phyloP scores from a whole-genome alignment of 345 rosid genomes.

The Eucalyptus lansdowneana region DNA sequence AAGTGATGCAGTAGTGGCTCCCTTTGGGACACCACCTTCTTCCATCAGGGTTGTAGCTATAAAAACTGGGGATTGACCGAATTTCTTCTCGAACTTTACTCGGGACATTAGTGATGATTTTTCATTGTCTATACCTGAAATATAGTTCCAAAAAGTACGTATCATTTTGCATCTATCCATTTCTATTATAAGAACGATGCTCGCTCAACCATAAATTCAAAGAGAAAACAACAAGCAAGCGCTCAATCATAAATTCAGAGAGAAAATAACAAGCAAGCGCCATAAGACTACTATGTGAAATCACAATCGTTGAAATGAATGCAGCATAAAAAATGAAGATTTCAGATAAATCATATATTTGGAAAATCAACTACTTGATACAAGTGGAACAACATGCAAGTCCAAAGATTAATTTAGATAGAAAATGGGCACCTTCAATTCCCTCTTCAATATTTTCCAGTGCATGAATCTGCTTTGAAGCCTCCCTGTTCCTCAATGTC shows the following conservation, averaged over 20 bases:
- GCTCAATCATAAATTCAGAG: background rate
- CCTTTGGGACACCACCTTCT: constrained; percentile 38
- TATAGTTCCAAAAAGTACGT: background rate
- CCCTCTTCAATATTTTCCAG: constrained; percentile 71
- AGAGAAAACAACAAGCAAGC: background rate
- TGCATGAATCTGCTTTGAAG: constrained; percentile 59
- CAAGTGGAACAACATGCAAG: background rate
- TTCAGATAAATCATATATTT: background rate
- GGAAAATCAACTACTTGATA: background rate
- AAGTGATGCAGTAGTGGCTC: constrained; percentile 37
- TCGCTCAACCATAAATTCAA: background rate
- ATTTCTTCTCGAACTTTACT: constrained; percentile 48
- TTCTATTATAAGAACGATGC: background rate
- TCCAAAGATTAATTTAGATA: background rate
- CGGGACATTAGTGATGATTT: constrained; percentile 29
- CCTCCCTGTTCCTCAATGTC: constrained; percentile 37
- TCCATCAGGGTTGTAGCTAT: constrained; percentile 36
- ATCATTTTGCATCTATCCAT: background rate
- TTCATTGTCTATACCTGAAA: constrained; percentile 28
- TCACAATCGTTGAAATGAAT: background rate
- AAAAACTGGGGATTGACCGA: constrained; percentile 46
- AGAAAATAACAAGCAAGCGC: background rate
- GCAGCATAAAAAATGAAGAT: background rate
- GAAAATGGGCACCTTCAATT: constrained; percentile 17
- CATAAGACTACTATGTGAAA: background rate